These are phyloP conservation scores for Aegilops longissima DNA, from an alignment of 176 grass and related monocot species.

Conservation along the genomic window DNA sequence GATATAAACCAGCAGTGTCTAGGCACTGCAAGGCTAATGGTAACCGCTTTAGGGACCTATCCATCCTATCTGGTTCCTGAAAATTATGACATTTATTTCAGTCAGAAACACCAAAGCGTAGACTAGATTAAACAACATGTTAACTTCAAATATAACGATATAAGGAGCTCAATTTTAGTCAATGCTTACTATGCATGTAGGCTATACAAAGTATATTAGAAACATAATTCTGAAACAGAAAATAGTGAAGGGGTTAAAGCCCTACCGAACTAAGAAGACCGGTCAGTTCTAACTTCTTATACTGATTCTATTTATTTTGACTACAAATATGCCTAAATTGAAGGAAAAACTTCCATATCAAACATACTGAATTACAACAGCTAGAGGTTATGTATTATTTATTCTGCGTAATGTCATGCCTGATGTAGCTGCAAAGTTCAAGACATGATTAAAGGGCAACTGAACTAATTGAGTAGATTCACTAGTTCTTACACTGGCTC, in stretches of 20 bases:
- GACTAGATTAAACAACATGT: background rate
- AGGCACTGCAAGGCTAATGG: constrained; percentile 73
- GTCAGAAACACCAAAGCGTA: background rate
- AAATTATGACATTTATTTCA: constrained; percentile 24
- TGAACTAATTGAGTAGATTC: constrained; percentile 15
- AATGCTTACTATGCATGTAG: constrained; percentile 5
- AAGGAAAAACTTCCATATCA: background rate
- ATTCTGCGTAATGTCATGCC: background rate
- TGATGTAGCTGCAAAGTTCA: background rate
- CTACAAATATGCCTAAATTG: background rate
- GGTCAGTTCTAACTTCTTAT: too few species aligned
- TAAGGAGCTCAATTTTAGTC: background rate
- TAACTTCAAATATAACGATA: background rate
- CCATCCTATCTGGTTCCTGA: constrained; percentile 47
- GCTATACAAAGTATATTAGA: background rate
- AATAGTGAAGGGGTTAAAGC: background rate
- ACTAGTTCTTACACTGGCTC: background rate
- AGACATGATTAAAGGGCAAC: background rate
- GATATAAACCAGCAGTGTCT: constrained; percentile 76
- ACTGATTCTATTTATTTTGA: too few species aligned
- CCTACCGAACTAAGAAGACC: background rate
- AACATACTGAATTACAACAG: background rate
- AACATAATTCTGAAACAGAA: constrained; percentile 2
- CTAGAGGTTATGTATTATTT: background rate
- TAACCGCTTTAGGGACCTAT: constrained; percentile 48